A percentile compares a stretch with the other conserved stretches of the same genome.
phyloP scores from a whole-genome alignment of 1,284 basidiomycete species.

The Lignosus rhinocerotis region DNA sequence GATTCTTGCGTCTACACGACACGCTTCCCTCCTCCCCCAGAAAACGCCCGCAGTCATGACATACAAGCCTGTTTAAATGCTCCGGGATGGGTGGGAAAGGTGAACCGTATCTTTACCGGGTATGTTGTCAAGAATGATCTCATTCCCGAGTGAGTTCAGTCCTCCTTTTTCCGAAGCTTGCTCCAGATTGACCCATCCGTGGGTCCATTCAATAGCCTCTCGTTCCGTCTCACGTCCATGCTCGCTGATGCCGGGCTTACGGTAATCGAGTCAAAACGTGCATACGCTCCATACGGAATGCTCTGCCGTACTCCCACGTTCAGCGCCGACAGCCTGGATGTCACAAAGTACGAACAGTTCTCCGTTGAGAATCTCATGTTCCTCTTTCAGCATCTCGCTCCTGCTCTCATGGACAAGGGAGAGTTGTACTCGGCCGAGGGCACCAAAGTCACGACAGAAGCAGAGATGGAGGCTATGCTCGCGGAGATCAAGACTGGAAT shows the following conservation, averaged over 20 bases:
- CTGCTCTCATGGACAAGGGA: not conserved
- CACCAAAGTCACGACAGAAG: not conserved
- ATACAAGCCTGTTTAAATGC: not conserved
- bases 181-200: too few species aligned
- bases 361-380: not conserved
- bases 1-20: constrained; percentile 6
- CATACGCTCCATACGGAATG: not conserved
- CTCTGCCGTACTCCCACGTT: not conserved
- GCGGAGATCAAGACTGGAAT: not conserved
- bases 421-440: not conserved
- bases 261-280: not conserved
- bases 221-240: constrained; percentile 2
- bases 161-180: not conserved
- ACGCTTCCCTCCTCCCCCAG: not conserved
- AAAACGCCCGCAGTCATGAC: not conserved
- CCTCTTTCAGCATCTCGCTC: constrained; percentile 4
- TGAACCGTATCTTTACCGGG: constrained; percentile 9
- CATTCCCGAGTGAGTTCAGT: constrained; percentile 1
- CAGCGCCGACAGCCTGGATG: not conserved
- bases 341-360: not conserved
- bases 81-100: constrained; percentile 3
- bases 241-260: not conserved
- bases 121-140: not conserved
- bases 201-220: not conserved
- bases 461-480: not conserved